Evolutionary conservation across 306 rosid genomes (phyloP).

Genomic region (Fagus sylvatica): DNA sequence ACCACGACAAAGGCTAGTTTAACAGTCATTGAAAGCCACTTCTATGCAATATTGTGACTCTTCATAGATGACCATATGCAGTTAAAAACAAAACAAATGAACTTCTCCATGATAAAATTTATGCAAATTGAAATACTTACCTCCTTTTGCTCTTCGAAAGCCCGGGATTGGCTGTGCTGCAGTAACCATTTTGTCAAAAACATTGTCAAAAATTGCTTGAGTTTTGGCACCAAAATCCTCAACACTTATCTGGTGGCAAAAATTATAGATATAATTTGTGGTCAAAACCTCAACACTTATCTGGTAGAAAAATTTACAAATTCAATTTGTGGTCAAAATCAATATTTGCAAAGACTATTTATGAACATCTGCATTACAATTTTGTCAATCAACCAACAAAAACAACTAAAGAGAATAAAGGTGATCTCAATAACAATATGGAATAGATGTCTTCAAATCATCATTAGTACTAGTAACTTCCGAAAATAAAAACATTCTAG

Average conservation of each 20-base stretch:
- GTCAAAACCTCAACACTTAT: slow-evolving; percentile 4
- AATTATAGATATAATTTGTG: neutral
- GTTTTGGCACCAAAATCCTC: slow-evolving; percentile 71
- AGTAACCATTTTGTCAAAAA: slow-evolving; percentile 73
- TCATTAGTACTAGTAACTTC: neutral
- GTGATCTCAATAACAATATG: neutral
- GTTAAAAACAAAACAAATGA: neutral
- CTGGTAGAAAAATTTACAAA: neutral
- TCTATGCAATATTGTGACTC: neutral
- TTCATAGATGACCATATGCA: neutral
- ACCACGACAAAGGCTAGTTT: neutral
- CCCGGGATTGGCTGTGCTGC: slow-evolving; percentile 96
- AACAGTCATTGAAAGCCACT: neutral
- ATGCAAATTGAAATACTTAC: slow-evolving; percentile 33
- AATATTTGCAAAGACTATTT: neutral
- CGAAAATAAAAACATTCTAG: slow-evolving; percentile 1
- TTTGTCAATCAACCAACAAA: neutral
- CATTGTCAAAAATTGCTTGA: slow-evolving; percentile 57
- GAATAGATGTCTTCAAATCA: neutral
- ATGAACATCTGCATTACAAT: neutral
- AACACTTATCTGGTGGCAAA: slow-evolving; percentile 53
- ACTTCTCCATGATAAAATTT: neutral
- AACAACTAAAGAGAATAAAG: neutral
- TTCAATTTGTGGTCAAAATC: neutral
- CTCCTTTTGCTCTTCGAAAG: slow-evolving; percentile 93